Conservation (phyloP, 306 rosid species). For the Lathyrus aphaca region DNA sequence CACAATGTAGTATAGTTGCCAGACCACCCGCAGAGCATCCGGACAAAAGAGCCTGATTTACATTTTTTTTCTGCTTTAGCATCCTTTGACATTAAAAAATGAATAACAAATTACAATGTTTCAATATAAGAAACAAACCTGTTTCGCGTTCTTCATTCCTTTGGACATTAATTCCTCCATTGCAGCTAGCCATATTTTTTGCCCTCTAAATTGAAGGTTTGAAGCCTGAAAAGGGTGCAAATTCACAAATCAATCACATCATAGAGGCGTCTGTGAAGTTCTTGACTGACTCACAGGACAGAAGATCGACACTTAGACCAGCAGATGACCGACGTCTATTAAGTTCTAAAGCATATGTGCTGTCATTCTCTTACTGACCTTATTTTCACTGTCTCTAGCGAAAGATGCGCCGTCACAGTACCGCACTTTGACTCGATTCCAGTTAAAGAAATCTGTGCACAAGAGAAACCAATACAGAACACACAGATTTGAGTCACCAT, state of each 20-base stretch:
- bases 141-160: conserved; percentile 76
- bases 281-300: too few species aligned
- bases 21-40: conserved; percentile 98
- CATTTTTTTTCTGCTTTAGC: conserved; percentile 5
- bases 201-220: conserved; percentile 82
- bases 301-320: too few species aligned
- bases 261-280: background rate
- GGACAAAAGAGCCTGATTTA: conserved; percentile 75
- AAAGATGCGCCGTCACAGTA: conserved; percentile 96
- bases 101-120: conserved; percentile 22
- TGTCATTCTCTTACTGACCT: conserved; percentile 49
- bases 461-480: background rate
- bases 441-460: conserved; percentile 81
- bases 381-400: conserved; percentile 64
- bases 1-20: conserved; percentile 88
- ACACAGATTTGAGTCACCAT: conserved; percentile 5
- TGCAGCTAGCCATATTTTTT: conserved; percentile 81
- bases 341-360: background rate
- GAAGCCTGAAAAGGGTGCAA: conserved; percentile 59
- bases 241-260: conserved; percentile 30
- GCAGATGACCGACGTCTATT: too few species aligned
- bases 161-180: conserved; percentile 73
- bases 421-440: conserved; percentile 86
- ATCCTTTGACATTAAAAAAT: conserved; percentile 9
- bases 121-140: conserved; percentile 64